Conservation (phyloP, 176 grass and related monocot genomes). For the Juncus effusus region DNA sequence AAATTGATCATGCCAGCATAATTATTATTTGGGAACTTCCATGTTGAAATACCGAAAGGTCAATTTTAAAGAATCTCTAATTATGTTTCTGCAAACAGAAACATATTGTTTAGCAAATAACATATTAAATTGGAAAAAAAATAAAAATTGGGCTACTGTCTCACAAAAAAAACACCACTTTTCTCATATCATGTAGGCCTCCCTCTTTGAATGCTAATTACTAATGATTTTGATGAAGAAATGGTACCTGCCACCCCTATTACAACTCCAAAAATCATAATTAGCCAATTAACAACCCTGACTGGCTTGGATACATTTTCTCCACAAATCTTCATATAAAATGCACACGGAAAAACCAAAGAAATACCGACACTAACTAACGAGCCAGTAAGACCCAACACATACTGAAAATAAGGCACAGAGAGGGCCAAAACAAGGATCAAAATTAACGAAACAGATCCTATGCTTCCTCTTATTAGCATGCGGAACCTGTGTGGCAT, state of each 20-base stretch:
- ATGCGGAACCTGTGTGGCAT: constrained; percentile 28
- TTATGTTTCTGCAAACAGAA: no score
- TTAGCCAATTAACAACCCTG: constrained; percentile 33
- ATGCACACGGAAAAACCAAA: constrained; percentile 54
- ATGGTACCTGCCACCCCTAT: constrained; percentile 47
- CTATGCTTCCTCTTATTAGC: constrained; percentile 39
- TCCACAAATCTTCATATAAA: constrained; percentile 68
- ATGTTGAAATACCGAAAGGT: no score
- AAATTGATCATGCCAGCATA: no score
- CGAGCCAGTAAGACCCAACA: constrained; percentile 73
- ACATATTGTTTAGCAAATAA: no score
- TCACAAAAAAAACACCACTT: neutral
- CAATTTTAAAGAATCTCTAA: no score
- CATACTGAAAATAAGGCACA: constrained; percentile 63
- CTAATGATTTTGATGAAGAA: constrained; percentile 50
- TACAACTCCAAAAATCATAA: constrained; percentile 38
- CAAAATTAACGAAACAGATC: constrained; percentile 44
- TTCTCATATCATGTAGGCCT: constrained; percentile 25
- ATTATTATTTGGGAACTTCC: no score
- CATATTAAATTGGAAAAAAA: no score
- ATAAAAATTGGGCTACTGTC: no score
- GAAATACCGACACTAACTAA: constrained; percentile 57
- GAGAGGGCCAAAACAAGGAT: constrained; percentile 61
- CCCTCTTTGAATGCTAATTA: constrained; percentile 50
- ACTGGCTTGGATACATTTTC: neutral